Evolutionary conservation across 2,329 filamentous ascomycete species (phyloP).

Genomic region (Epichloe sp.): DNA sequence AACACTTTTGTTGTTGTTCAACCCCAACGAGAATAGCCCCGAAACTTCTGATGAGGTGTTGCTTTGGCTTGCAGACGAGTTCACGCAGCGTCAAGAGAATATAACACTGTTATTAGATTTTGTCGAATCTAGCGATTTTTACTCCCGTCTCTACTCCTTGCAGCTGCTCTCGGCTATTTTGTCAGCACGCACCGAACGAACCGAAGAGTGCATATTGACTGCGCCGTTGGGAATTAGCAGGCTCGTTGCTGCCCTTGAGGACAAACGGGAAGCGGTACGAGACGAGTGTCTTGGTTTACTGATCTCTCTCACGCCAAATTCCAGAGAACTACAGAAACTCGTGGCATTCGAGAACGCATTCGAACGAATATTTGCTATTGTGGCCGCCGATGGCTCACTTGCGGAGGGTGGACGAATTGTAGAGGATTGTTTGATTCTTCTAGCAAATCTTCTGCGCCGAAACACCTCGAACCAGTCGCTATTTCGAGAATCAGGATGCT

Average conservation of each 20-base stretch:
- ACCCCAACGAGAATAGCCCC: slow-evolving; percentile 55
- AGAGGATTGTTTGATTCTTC: slow-evolving; percentile 82
- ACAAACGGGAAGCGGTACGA: slow-evolving; percentile 72
- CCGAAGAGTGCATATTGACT: slow-evolving; percentile 85
- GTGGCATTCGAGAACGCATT: slow-evolving; percentile 94
- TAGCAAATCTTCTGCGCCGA: slow-evolving; percentile 76
- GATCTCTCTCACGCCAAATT: slow-evolving; percentile 76
- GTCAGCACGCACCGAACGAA: slow-evolving; percentile 73
- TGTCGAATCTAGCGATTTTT: slow-evolving; percentile 77
- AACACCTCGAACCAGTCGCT: slow-evolving; percentile 89
- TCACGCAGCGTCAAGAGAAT: slow-evolving; percentile 95
- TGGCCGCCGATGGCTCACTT: slow-evolving; percentile 69
- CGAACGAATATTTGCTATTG: slow-evolving; percentile 70
- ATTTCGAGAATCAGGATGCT: slow-evolving; percentile 81
- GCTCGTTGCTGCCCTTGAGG: slow-evolving; percentile 72
- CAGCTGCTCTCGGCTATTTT: slow-evolving; percentile 82
- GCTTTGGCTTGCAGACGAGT: slow-evolving; percentile 93
- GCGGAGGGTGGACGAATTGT: slow-evolving; percentile 73
- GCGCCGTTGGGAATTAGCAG: slow-evolving; percentile 81
- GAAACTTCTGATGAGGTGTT: slow-evolving; percentile 95
- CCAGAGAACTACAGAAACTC: slow-evolving; percentile 81
- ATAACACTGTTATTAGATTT: slow-evolving; percentile 83
- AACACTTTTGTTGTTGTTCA: slow-evolving; percentile 88
- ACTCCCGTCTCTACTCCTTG: slow-evolving; percentile 78
- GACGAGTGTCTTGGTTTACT: slow-evolving; percentile 81